Conservation (phyloP, 768 basidiomycete genomes). For the Mrakia gelida region DNA sequence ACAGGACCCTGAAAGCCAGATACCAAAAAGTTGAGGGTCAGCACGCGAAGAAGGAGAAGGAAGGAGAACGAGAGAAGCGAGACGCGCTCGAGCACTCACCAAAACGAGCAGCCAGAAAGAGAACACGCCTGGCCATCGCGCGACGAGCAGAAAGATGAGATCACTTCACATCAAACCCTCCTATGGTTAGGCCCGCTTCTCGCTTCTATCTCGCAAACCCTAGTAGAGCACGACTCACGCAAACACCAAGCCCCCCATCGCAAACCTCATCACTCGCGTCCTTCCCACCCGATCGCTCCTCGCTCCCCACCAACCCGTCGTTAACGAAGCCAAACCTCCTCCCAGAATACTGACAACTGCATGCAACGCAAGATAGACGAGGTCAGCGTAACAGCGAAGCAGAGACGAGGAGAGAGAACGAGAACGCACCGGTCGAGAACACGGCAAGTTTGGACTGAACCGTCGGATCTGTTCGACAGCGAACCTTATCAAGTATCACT, state of each 20-base stretch:
- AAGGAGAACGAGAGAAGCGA: too few relatives aligned
- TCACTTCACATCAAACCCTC: slow-evolving; percentile 55
- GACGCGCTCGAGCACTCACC: too few relatives aligned
- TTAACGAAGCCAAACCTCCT: slow-evolving; percentile 72
- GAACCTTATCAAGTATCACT: slow-evolving; percentile 15
- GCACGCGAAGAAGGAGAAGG: too few relatives aligned
- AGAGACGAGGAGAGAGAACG: background rate
- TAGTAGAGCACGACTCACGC: slow-evolving; percentile 34
- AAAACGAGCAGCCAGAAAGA: slow-evolving; percentile 3
- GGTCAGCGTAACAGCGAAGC: background rate
- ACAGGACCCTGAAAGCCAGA: slow-evolving; percentile 4
- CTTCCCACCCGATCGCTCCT: slow-evolving; percentile 72
- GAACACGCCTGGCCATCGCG: background rate
- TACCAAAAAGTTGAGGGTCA: too few relatives aligned
- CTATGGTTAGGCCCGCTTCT: too few relatives aligned
- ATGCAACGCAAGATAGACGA: background rate
- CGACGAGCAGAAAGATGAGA: slow-evolving; percentile 60
- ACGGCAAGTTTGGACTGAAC: slow-evolving; percentile 3
- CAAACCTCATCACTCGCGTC: slow-evolving; percentile 63
- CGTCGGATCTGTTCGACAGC: slow-evolving; percentile 19
- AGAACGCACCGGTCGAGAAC: slow-evolving; percentile 14
- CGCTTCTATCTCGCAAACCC: too few relatives aligned
- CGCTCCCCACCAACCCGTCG: slow-evolving; percentile 82
- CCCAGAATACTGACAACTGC: slow-evolving; percentile 68
- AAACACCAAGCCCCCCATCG: slow-evolving; percentile 61